phyloP scores from a whole-genome alignment of 345 rosid species.

The Euphorbia peplus region DNA sequence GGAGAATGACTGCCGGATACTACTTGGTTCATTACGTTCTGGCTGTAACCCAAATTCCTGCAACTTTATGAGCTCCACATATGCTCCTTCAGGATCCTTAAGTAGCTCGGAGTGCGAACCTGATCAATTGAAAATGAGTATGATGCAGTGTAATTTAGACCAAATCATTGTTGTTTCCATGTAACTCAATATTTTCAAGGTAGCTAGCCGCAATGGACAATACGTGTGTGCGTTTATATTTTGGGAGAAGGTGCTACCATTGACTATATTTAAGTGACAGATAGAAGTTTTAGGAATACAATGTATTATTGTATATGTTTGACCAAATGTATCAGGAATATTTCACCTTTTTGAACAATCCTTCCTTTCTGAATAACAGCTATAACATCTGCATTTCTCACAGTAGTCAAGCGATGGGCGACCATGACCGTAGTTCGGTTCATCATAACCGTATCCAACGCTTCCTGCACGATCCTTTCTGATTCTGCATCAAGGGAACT shows the following conservation, averaged over 20 bases:
- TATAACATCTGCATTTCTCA: conserved; percentile 67
- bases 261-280: neutral
- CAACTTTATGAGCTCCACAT: conserved; percentile 4
- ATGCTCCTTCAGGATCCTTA: conserved; percentile 18
- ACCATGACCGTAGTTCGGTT: conserved; percentile 74
- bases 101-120: conserved; percentile 11
- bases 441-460: conserved; percentile 69
- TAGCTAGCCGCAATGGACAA: neutral
- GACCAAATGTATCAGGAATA: no score
- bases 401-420: conserved; percentile 82
- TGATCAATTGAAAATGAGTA: neutral
- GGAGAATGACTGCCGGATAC: neutral
- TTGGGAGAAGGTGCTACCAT: neutral
- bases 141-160: no score
- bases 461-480: conserved; percentile 77
- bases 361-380: conserved; percentile 70
- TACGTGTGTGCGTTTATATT: neutral
- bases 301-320: no score
- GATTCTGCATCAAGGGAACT: conserved; percentile 59
- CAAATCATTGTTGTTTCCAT: no score
- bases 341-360: conserved; percentile 24
- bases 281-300: neutral
- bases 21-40: neutral
- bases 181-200: no score
- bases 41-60: neutral